Base-by-base conservation (phyloP, 306 rosid genomes). In the Pachyrhizus erosus region DNA sequence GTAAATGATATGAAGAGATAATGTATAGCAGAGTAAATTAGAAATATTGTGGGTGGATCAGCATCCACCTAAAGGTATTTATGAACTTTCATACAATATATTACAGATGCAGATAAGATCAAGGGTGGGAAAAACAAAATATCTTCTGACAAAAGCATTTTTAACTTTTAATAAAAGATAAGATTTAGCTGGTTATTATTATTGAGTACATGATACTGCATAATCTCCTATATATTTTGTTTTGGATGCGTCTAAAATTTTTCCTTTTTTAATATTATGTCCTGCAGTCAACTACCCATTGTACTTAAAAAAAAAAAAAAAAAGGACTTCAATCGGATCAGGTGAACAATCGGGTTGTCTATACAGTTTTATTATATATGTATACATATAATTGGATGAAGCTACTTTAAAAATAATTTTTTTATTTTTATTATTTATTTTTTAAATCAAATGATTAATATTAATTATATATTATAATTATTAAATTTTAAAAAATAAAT, bases 51-150 rank as follows among this genome's bases (percentile, higher is more conserved):
- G 80, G 55, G 80, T 77, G 77, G 89, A 88, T 88, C 85, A 80
- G 82, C 67, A 74, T 77, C 87, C 91, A 84, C 84, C 91, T 46
- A 70, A 84, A 77, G 83, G 84, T 87, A 87, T 79, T 88, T 78
- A 87, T 88, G 80, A 76, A 78, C 33, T 55, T 75, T 74, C 79
- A 52, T 74, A 77, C 24, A 62, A 31, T 68, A 54, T 42, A 82
- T 82, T 73, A 62, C 71, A 45, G 10, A 55, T 68, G 60, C 77
- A 40, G 87, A 87, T 67, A 85, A 83, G 88, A 84, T 58, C 37
- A 64, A 77, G 61, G 45, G 65, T 52, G 45, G 52, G 58, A 23
- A 78, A 54, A 73, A 55, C 73, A 84, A 84, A 84, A 78, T 84
- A 79, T 84, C 77, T 73, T 73, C 48, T 84, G 80, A 79, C 81